phyloP scores from a whole-genome alignment of 2,329 filamentous ascomycete genomes.

The Iodosphaeria phyllophila region DNA sequence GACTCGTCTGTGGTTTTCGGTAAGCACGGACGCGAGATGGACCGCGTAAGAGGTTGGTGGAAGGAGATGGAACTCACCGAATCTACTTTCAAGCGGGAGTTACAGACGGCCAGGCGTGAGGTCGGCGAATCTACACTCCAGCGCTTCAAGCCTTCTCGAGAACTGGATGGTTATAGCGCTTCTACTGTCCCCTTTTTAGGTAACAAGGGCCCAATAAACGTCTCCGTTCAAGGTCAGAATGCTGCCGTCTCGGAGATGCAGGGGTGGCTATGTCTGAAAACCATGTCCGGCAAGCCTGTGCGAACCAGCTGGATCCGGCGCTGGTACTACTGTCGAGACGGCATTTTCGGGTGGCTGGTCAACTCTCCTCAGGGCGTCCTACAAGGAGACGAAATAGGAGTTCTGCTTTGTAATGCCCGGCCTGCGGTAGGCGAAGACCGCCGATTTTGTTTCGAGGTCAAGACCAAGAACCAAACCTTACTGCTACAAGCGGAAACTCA shows the following conservation, averaged over 20 bases:
- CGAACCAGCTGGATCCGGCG: constrained; percentile 76
- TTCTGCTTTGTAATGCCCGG: constrained; percentile 81
- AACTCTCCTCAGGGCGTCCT: constrained; percentile 75
- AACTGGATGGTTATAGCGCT: constrained; percentile 80
- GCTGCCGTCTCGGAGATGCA: constrained; percentile 59
- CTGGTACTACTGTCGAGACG: constrained; percentile 93
- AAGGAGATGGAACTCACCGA: constrained; percentile 90
- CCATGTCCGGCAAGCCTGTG: constrained; percentile 70
- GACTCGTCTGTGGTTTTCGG: constrained; percentile 46
- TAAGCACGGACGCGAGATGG: constrained; percentile 64
- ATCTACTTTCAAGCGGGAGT: constrained; percentile 60
- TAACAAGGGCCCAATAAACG: constrained; percentile 44
- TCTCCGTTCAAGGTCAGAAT: constrained; percentile 34
- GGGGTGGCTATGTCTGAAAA: constrained; percentile 79
- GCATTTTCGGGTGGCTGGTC: constrained; percentile 88
- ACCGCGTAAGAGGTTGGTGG: constrained; percentile 80
- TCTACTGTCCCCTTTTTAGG: constrained; percentile 82
- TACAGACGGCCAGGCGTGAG: constrained; percentile 60
- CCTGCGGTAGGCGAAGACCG: constrained; percentile 84
- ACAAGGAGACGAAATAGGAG: constrained; percentile 90
- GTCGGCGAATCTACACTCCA: constrained; percentile 62
- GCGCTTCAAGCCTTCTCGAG: constrained; percentile 62
- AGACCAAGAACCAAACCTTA: constrained; percentile 85
- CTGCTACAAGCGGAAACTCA: constrained; percentile 89
- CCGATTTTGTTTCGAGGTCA: constrained; percentile 94